Percentiles rank a stretch among this genome's conserved stretches.
Evolutionary conservation across 2,329 filamentous ascomycete genomes (phyloP).

Genomic region (Triangularia setosa): DNA sequence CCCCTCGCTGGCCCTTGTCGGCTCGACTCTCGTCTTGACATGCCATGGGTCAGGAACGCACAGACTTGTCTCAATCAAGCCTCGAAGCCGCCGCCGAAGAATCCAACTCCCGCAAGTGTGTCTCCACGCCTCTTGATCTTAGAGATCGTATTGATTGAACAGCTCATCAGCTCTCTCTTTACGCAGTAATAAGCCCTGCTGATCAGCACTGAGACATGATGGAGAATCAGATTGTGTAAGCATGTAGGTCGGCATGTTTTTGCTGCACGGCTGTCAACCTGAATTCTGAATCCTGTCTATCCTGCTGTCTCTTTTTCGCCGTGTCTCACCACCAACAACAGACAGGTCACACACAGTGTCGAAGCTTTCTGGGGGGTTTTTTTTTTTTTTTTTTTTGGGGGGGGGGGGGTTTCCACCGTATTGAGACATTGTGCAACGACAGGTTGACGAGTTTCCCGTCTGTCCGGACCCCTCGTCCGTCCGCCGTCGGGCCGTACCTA

Average conservation of each 20-base stretch:
- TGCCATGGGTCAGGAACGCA: not conserved
- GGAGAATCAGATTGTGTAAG: too few species aligned
- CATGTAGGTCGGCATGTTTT: not conserved
- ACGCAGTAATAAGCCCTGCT: not conserved
- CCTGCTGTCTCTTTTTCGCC: too few species aligned
- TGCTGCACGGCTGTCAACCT: not conserved
- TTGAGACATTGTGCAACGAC: not conserved
- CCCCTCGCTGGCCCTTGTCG: conserved; percentile 2
- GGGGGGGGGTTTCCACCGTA: too few species aligned
- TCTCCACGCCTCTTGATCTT: too few species aligned
- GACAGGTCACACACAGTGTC: not conserved
- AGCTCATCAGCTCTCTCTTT: not conserved
- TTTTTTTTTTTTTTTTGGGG: too few species aligned
- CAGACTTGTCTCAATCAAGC: conserved; percentile 7
- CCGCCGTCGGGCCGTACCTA: not conserved
- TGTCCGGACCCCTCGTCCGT: not conserved
- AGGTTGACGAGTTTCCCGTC: not conserved
- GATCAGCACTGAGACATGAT: not conserved
- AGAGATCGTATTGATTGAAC: too few species aligned
- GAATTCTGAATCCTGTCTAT: not conserved
- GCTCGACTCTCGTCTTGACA: not conserved
- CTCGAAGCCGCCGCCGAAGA: conserved; percentile 3
- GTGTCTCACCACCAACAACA: not conserved
- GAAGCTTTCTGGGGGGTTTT: too few species aligned
- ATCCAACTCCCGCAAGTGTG: conserved; percentile 4